These are phyloP conservation scores for Aspergillus oerlinghausenensis DNA, from an alignment of 2,329 filamentous ascomycete species.

Conservation along the genomic window DNA sequence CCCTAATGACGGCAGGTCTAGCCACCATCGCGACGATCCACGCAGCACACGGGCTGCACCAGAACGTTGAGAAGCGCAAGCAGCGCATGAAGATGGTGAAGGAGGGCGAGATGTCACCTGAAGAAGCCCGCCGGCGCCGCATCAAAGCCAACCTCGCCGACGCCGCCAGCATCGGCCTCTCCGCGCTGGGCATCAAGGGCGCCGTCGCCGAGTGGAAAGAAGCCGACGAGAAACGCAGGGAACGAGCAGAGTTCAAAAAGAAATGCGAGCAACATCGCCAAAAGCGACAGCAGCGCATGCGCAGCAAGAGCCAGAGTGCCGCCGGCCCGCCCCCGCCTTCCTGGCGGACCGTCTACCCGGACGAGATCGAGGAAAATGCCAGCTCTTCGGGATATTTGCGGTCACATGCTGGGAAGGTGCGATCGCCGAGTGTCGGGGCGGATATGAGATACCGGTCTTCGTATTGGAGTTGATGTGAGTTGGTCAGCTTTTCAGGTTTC, in stretches of 20 bases:
- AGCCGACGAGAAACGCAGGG: slow-evolving; percentile 57
- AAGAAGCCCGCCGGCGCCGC: slow-evolving; percentile 60
- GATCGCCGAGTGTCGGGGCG: background rate
- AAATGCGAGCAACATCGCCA: slow-evolving; percentile 40
- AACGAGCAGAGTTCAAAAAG: slow-evolving; percentile 51
- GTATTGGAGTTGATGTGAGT: background rate
- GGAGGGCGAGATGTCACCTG: slow-evolving; percentile 58
- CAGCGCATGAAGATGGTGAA: slow-evolving; percentile 56
- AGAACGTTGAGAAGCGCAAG: slow-evolving; percentile 60
- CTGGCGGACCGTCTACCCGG: slow-evolving; percentile 21
- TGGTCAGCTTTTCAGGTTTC: too few relatives aligned
- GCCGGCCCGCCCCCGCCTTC: slow-evolving; percentile 2
- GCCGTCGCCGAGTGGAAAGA: slow-evolving; percentile 65
- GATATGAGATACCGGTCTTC: background rate
- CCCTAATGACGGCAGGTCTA: slow-evolving; percentile 61
- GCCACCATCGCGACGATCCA: slow-evolving; percentile 67
- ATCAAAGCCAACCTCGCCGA: slow-evolving; percentile 62
- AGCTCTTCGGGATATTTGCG: background rate
- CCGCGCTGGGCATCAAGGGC: slow-evolving; percentile 63
- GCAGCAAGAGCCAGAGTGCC: slow-evolving; percentile 20
- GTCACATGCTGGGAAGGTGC: background rate
- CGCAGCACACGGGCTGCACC: slow-evolving; percentile 61
- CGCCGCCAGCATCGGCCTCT: slow-evolving; percentile 62
- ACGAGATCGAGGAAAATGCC: slow-evolving; percentile 27
- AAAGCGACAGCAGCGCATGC: slow-evolving; percentile 39